phyloP scores from a whole-genome alignment of 768 basidiomycete species.

The Naganishia kalamii region DNA sequence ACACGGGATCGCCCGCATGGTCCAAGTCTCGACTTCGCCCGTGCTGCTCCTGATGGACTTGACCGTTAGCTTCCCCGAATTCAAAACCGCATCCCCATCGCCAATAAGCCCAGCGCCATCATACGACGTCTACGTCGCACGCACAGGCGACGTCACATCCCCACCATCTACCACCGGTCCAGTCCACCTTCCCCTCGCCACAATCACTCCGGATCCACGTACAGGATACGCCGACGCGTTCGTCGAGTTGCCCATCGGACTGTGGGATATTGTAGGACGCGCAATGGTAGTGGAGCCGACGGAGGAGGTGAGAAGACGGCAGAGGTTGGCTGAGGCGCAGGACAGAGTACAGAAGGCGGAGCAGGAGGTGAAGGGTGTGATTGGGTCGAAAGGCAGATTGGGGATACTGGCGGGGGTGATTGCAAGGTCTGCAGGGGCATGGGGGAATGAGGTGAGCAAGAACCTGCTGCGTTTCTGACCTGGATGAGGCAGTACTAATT shows the following conservation, averaged over 20 bases:
- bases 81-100: background rate
- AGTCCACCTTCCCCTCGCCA: slow-evolving; percentile 29
- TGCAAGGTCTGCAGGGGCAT: slow-evolving; percentile 42
- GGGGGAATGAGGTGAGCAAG: slow-evolving; percentile 42
- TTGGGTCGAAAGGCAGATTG: slow-evolving; percentile 17
- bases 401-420: slow-evolving; percentile 45
- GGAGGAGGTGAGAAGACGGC: background rate
- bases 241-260: slow-evolving; percentile 38
- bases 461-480: background rate
- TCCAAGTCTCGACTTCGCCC: slow-evolving; percentile 40
- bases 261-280: slow-evolving; percentile 45
- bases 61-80: slow-evolving; percentile 38
- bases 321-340: background rate
- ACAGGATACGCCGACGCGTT: slow-evolving; percentile 44
- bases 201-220: slow-evolving; percentile 35
- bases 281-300: slow-evolving; percentile 41
- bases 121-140: slow-evolving; percentile 42
- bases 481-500: background rate
- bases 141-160: slow-evolving; percentile 39
- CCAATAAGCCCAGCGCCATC: background rate
- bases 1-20: slow-evolving; percentile 44
- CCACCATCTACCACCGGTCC: slow-evolving; percentile 40
- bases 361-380: slow-evolving; percentile 10
- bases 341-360: background rate
- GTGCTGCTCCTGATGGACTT: slow-evolving; percentile 41